Evolutionary conservation across 495 filamentous ascomycete species (phyloP).

Genomic region (Baudoinia panamericana): DNA sequence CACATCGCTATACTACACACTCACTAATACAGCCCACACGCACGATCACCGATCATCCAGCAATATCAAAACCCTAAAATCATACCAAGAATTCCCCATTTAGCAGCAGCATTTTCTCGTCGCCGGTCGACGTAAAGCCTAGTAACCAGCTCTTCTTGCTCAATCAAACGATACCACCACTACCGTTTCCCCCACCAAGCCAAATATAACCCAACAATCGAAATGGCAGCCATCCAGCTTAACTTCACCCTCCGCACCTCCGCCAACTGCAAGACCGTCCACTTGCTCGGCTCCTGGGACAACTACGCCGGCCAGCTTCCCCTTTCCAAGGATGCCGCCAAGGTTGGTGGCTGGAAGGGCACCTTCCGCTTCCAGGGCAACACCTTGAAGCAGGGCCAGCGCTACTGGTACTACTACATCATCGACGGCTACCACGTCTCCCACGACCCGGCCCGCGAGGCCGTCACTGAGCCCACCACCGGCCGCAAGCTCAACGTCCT

Average conservation of each 20-base stretch:
- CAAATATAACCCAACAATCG: conserved; percentile 15
- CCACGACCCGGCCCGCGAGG: conserved; percentile 83
- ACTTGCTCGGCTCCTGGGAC: conserved; percentile 97
- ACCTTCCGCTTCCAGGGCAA: conserved; percentile 88
- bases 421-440: conserved; percentile 98
- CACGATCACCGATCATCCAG: not conserved
- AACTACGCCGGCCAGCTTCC: conserved; percentile 88
- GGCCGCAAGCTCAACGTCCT: conserved; percentile 82
- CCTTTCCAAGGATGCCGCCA: conserved; percentile 72
- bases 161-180: conserved; percentile 17
- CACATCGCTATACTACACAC: conserved; percentile 8
- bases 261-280: conserved; percentile 92
- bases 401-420: conserved; percentile 99
- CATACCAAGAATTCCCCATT: conserved; percentile 12
- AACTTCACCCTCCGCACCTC: conserved; percentile 74
- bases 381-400: conserved; percentile 66
- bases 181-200: conserved; percentile 11
- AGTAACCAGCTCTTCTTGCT: conserved; percentile 33
- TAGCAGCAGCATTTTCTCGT: conserved; percentile 20
- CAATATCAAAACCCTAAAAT: conserved; percentile 6
- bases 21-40: conserved; percentile 8
- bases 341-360: conserved; percentile 79
- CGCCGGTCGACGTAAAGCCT: conserved; percentile 28
- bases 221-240: conserved; percentile 34
- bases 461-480: conserved; percentile 90